Percentiles rank a stretch among this genome's conserved stretches.
phyloP scores from a whole-genome alignment of 352 stramenopile genomes.

The Phytophthora colocasiae region DNA sequence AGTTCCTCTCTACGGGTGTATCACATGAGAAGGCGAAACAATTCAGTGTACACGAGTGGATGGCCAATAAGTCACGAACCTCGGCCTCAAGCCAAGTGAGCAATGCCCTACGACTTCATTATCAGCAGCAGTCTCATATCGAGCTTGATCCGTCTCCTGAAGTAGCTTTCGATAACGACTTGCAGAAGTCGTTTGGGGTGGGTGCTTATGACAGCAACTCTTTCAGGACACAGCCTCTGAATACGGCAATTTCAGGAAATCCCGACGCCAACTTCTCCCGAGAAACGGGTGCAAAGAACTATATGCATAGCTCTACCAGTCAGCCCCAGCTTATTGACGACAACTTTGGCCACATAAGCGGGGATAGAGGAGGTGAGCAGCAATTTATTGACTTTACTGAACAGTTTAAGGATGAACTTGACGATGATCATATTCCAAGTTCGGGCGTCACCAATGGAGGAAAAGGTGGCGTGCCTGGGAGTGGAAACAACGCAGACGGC shows the following conservation, averaged over 20 bases:
- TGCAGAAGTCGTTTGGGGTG: conserved; percentile 14
- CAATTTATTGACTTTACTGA: conserved; percentile 61
- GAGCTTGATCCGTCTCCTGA: conserved; percentile 10
- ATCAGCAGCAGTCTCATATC: conserved; percentile 26
- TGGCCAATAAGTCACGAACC: conserved; percentile 61
- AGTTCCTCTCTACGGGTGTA: conserved; percentile 62
- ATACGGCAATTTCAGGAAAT: background rate
- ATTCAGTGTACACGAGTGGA: conserved; percentile 82
- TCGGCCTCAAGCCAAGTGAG: conserved; percentile 39
- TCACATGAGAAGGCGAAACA: conserved; percentile 71
- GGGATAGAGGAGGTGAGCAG: conserved; percentile 27
- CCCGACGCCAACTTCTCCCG: background rate
- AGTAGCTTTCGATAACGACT: conserved; percentile 6
- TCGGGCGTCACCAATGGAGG: conserved; percentile 25
- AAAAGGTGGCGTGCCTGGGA: conserved; percentile 21
- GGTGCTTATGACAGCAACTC: conserved; percentile 4
- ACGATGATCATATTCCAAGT: conserved; percentile 18
- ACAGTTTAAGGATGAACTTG: conserved; percentile 50
- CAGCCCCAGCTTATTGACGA: conserved; percentile 13
- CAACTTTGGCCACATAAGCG: conserved; percentile 12
- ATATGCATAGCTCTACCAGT: conserved; percentile 30
- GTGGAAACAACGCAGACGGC: conserved; percentile 42
- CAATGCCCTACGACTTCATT: conserved; percentile 25
- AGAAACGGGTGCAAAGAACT: conserved; percentile 21
- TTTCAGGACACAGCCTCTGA: background rate